Percentiles rank a stretch among this genome's conserved stretches.
Evolutionary conservation across 345 rosid genomes (phyloP).

Genomic region (Raphanus raphanistrum): DNA sequence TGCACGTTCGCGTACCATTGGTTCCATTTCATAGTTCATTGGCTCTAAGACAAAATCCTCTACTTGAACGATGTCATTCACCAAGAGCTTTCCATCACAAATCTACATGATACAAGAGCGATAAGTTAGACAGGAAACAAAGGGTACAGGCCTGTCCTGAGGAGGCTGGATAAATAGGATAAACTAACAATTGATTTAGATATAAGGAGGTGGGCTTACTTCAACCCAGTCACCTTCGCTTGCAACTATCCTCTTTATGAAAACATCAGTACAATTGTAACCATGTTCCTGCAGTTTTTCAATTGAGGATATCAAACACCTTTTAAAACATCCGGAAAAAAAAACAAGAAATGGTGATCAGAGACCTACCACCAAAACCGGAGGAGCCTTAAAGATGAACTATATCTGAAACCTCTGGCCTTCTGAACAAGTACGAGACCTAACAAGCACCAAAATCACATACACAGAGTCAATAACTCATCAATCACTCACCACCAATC

Average conservation of each 20-base stretch:
- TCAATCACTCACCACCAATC: background rate
- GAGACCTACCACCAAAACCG: slow-evolving; percentile 56
- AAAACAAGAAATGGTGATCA: background rate
- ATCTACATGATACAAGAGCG: slow-evolving; percentile 48
- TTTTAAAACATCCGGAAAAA: background rate
- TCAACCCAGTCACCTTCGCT: slow-evolving; percentile 84
- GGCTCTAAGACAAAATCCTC: slow-evolving; percentile 81
- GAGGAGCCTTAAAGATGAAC: slow-evolving; percentile 91
- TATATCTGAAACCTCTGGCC: slow-evolving; percentile 82
- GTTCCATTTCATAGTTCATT: slow-evolving; percentile 68
- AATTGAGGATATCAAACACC: slow-evolving; percentile 22
- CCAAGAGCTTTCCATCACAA: slow-evolving; percentile 63
- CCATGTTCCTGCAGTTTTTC: slow-evolving; percentile 57
- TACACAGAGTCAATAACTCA: background rate
- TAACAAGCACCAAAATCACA: slow-evolving; percentile 33
- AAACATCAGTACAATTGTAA: slow-evolving; percentile 61
- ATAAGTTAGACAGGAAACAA: background rate
- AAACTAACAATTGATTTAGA: slow-evolving; percentile 26
- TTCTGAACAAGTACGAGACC: slow-evolving; percentile 80
- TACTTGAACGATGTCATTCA: slow-evolving; percentile 60
- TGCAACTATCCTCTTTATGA: slow-evolving; percentile 91
- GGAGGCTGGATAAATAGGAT: slow-evolving; percentile 10
- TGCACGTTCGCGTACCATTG: slow-evolving; percentile 48
- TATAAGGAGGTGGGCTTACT: slow-evolving; percentile 51
- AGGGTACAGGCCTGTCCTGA: background rate